Base-by-base conservation (phyloP, 2,329 filamentous ascomycete genomes). In the Aaosphaeria pasadenensis region DNA sequence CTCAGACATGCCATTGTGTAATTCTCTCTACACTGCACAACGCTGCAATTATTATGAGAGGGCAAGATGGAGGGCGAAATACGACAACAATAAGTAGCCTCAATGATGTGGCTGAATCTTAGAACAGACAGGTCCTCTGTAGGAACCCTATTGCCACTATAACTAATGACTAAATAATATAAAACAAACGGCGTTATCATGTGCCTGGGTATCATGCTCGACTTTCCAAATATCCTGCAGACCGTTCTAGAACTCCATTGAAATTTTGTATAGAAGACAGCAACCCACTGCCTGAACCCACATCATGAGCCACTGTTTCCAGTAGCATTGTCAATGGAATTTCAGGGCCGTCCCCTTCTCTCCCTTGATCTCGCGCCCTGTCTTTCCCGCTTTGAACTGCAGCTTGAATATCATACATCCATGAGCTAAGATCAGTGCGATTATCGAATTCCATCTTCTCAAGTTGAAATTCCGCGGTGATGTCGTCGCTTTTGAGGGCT, bases 401-500 rank as follows among this genome's bases (percentile, higher is more conserved):
- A n/a, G 59, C 55, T 45, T 71, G 63, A 7, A 72, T 68, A 9
- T 67, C 67, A 24, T 60, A 69, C 54, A 72, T 53, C 40, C 57
- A 55, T 30, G 54, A 47, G 43, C 60, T 70, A 35, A 71, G 53
- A 13, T 57, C 50, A 35, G 63, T 60, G 13, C 53, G 56, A 4
- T 51, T 49, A 11, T 70, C 64, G 5, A 54, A 52, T 33, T 52
- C 53, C 30, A 59, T 51, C 30, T 60, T 62, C 40, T 63, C 53
- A 29, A 59, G 53, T n/a, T 63, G 53, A 40, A 63, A 66, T 6
- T 56, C 52, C 24, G 52, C 74, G 63, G 56, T 59, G 1, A 80
- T 70, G 13, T 73, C 72, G 55, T 82, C 79, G 57, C 74, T 77
- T 47, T 72, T 70, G 47, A 81, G 53, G 5, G 76, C 76, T 43